Evolutionary conservation across 1,139 yeast species (phyloP).

Genomic region (Arxiozyma slooffiae): DNA sequence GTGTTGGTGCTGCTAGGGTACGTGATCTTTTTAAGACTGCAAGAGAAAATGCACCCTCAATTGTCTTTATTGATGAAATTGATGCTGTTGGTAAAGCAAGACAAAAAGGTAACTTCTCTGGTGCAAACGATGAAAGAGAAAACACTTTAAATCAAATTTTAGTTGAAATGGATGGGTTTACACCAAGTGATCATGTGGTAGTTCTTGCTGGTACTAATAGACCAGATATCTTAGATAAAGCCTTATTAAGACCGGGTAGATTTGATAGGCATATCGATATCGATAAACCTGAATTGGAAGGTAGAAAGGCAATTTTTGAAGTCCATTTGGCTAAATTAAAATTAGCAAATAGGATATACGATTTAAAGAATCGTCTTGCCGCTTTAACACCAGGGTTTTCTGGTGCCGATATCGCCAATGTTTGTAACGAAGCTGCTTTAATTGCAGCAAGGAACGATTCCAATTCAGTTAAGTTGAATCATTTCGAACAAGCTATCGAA

Average conservation of each 20-base stretch:
- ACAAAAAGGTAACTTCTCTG: conserved; percentile 51
- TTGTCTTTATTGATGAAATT: conserved; percentile 72
- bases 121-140: conserved; percentile 72
- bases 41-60: conserved; percentile 70
- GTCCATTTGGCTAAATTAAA: conserved; percentile 58
- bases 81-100: conserved; percentile 81
- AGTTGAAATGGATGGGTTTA: conserved; percentile 82
- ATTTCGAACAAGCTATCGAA: conserved; percentile 74
- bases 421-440: conserved; percentile 74
- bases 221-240: conserved; percentile 68
- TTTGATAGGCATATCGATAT: conserved; percentile 68
- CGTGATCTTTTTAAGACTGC: conserved; percentile 75
- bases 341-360: conserved; percentile 45
- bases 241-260: conserved; percentile 74
- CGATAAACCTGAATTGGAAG: conserved; percentile 70
- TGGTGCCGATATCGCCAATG: conserved; percentile 80
- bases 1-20: conserved; percentile 75
- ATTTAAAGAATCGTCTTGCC: conserved; percentile 42
- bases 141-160: conserved; percentile 68
- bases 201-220: conserved; percentile 79
- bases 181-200: conserved; percentile 63
- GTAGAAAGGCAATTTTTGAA: conserved; percentile 63
- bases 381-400: conserved; percentile 79
- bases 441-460: conserved; percentile 67
- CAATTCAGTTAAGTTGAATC: conserved; percentile 44